These are phyloP conservation scores for Climacium dendroides DNA, from an alignment of 225 moss, liverwort and hornwort species.

Conservation along the genomic window DNA sequence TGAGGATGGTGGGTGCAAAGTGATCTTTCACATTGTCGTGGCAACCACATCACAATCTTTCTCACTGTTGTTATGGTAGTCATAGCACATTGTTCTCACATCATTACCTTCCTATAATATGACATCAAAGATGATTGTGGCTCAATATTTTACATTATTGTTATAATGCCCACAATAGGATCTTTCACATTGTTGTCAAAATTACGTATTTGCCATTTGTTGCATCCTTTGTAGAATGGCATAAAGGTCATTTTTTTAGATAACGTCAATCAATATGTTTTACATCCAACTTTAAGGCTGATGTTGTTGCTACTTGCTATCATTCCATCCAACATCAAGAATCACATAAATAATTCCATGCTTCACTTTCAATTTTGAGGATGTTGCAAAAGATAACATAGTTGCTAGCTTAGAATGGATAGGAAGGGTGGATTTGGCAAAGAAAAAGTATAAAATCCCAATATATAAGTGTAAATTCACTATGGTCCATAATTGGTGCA, in stretches of 20 bases:
- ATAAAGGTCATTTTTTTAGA: background rate
- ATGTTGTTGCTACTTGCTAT: too few relatives aligned
- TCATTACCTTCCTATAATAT: background rate
- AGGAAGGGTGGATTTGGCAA: background rate
- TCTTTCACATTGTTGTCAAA: background rate
- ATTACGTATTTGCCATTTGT: background rate
- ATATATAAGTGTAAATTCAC: background rate
- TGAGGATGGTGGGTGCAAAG: fast-evolving
- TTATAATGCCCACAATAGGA: fast-evolving
- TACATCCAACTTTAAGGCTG: background rate
- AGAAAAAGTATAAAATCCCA: background rate
- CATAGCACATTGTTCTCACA: background rate
- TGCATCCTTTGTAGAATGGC: background rate
- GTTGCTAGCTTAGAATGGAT: background rate
- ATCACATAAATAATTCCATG: background rate
- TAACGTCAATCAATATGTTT: too few relatives aligned
- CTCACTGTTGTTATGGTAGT: too few relatives aligned
- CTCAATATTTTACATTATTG: background rate
- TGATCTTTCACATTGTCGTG: background rate
- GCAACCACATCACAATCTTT: fast-evolving
- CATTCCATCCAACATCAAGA: background rate
- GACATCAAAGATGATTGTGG: background rate
- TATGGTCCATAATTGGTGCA: background rate
- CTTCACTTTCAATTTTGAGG: background rate
- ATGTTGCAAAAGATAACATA: background rate